Base-by-base conservation (phyloP, 805 yeast genomes). In the Barnettozyma siamensis region DNA sequence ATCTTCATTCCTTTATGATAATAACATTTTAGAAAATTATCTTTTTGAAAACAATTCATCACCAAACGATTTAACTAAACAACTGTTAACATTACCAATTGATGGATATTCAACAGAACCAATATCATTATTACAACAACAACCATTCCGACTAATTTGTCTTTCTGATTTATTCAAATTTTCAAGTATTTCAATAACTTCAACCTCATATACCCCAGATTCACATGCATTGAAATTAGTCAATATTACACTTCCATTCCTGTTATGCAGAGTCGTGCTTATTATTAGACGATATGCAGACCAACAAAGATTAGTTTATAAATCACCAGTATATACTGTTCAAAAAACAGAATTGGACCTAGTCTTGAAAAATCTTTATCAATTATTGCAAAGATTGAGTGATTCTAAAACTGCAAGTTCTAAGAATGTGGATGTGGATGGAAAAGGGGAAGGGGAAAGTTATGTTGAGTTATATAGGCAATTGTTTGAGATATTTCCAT, bases 281-380 rank as follows among this genome's bases (percentile, higher is more conserved):
- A 71, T 77, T 0, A 60, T 89, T 33, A 69, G 83, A 41, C 75
- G 83, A 44, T 80, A 76, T 46, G 64, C 84, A 7, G 76, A 82
- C 13, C 88, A 84, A 48, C 74, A 71, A 38, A 73, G 69, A 26
- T 61, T 88, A 11, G 55, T 81, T 6, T 75, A 78, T 28, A 65
- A 59, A 24, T 73, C 73, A 39, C 97, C 97, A 1, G 64, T 84
- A 13, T 75, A 91, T 0, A 68, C 72, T 31, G 59, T 84, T 7
- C 87, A 86, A 49, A 75, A 75, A 40, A 60, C 64, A 6, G 98
- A 89, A 57, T 53, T 88, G n/a, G 46, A 48, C 11, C 51, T 65
- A 0, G 51, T 78, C 6, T 49, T 81, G 19, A 44, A 58, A 4
- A 83, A 84, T 0, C 49, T 78, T 5, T 50, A 49, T 24, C 48